Conservation (phyloP, 352 stramenopile species). For the Phytophthora chlamydospora region DNA sequence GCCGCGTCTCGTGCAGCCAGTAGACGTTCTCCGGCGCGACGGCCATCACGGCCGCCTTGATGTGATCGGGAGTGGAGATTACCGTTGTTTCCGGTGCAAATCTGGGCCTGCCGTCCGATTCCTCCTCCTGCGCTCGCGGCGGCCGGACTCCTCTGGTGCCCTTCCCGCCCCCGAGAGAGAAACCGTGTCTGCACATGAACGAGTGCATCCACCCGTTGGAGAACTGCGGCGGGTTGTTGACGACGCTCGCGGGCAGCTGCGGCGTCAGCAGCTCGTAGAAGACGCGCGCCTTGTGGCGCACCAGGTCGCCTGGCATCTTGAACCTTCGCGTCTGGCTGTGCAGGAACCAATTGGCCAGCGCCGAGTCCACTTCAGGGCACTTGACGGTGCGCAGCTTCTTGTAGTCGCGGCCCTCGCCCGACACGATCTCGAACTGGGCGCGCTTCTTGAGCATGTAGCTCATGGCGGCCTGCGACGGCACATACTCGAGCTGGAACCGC, state of each 20-base stretch:
- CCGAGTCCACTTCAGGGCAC: constrained; percentile 76
- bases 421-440: constrained; percentile 74
- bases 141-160: constrained; percentile 22
- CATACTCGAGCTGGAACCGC: constrained; percentile 63
- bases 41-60: constrained; percentile 52
- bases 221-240: constrained; percentile 66
- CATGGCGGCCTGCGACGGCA: constrained; percentile 82
- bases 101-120: constrained; percentile 29
- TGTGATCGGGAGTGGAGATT: constrained; percentile 51
- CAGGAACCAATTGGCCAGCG: constrained; percentile 84
- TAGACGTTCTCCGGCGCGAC: constrained; percentile 69
- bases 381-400: constrained; percentile 83
- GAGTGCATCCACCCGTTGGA: constrained; percentile 90
- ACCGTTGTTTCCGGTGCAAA: constrained; percentile 42
- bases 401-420: constrained; percentile 72
- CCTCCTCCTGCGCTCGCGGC: constrained; percentile 22
- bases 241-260: constrained; percentile 36
- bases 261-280: constrained; percentile 73
- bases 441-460: constrained; percentile 84
- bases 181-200: constrained; percentile 79
- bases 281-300: constrained; percentile 72
- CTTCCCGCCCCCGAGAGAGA: constrained; percentile 45
- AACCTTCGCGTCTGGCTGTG: constrained; percentile 68
- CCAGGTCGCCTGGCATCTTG: constrained; percentile 71
- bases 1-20: constrained; percentile 75